Evolutionary conservation across 345 rosid species (phyloP).

Genomic region (Euphorbia tirucalli): DNA sequence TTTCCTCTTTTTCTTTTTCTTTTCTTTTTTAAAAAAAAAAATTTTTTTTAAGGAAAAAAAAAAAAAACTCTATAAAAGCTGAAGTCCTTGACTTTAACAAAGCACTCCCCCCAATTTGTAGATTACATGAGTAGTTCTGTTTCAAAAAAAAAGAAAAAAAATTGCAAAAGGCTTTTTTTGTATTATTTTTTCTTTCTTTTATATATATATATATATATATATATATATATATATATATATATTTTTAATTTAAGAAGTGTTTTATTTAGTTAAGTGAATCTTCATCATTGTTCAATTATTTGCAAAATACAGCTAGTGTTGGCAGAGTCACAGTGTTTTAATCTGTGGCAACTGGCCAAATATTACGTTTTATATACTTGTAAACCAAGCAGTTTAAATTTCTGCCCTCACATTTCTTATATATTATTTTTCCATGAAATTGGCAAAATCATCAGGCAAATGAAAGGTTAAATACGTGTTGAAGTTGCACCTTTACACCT

Average conservation of each 20-base stretch:
- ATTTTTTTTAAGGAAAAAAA: no score
- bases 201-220: no score
- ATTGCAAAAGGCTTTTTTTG: no score
- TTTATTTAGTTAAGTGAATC: constrained; percentile 13
- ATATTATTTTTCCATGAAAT: neutral
- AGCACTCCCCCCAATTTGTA: no score
- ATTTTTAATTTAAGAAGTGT: neutral
- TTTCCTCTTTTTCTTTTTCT: neutral
- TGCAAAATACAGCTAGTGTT: constrained; percentile 10
- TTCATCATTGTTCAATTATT: constrained; percentile 13
- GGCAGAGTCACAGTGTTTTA: neutral
- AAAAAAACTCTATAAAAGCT: no score
- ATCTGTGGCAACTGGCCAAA: neutral
- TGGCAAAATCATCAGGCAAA: neutral
- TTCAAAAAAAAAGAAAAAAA: no score
- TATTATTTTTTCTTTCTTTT: neutral
- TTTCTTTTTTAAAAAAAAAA: neutral
- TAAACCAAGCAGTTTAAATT: neutral
- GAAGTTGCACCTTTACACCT: neutral
- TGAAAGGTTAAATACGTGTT: neutral
- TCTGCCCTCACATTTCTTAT: no score
- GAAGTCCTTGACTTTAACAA: no score
- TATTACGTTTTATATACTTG: neutral
- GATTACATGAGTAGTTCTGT: no score
- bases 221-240: no score